Evolutionary conservation across 1,284 basidiomycete species (phyloP).

Genomic region (Ceratobasidium sp.): DNA sequence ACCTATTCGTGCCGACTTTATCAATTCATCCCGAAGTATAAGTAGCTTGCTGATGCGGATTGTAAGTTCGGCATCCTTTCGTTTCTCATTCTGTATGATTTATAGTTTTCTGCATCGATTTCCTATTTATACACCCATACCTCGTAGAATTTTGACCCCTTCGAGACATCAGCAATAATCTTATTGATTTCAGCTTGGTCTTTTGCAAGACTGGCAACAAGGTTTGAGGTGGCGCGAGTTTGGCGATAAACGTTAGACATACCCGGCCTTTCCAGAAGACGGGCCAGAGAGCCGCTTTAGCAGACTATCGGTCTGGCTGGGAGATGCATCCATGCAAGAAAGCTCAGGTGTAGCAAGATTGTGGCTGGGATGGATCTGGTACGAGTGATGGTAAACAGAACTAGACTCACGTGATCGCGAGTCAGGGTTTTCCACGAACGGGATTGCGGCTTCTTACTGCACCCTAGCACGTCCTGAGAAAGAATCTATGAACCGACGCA

Average conservation of each 20-base stretch:
- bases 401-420: conserved; percentile 29
- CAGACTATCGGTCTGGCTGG: conserved; percentile 29
- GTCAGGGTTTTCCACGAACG: neutral
- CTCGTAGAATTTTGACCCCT: conserved; percentile 85
- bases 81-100: conserved; percentile 74
- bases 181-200: conserved; percentile 82
- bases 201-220: conserved; percentile 64
- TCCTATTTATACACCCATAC: conserved; percentile 55
- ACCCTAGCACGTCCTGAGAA: too few relatives aligned
- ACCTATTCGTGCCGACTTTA: conserved; percentile 67
- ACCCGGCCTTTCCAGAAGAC: conserved; percentile 80
- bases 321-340: conserved; percentile 10
- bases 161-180: conserved; percentile 80
- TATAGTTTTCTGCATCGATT: too few relatives aligned
- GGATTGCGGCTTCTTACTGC: too few relatives aligned
- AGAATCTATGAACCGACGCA: too few relatives aligned
- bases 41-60: conserved; percentile 71
- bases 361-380: neutral
- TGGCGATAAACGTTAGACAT: neutral
- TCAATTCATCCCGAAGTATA: conserved; percentile 66
- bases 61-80: conserved; percentile 81
- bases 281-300: conserved; percentile 64
- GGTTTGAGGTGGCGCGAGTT: conserved; percentile 23
- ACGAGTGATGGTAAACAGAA: conserved; percentile 9
- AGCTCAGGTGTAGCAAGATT: neutral